A percentile compares a stretch with the other conserved stretches of the same genome.
Evolutionary conservation across 225 moss, liverwort and hornwort species (phyloP).

Genomic region (Neckera pumila): DNA sequence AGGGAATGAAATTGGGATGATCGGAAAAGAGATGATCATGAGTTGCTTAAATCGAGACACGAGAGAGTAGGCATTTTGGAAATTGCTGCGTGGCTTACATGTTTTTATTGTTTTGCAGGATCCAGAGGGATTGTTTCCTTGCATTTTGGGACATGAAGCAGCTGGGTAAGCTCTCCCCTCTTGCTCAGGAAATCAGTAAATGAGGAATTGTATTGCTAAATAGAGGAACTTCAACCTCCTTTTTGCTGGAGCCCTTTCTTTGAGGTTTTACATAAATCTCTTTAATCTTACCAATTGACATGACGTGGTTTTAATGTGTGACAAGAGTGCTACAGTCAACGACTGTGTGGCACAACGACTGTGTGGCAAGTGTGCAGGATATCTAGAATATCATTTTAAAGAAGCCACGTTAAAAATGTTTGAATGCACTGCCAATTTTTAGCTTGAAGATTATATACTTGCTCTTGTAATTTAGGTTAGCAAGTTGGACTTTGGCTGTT

Average conservation of each 20-base stretch:
- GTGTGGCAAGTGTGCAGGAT: background rate
- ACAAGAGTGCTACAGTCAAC: background rate
- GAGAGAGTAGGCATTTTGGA: background rate
- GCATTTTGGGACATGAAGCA: conserved; percentile 69
- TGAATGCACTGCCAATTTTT: background rate
- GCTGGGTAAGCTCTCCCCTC: conserved; percentile 37
- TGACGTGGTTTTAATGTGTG: background rate
- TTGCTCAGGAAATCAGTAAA: background rate
- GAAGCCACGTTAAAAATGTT: background rate
- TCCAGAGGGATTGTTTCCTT: conserved; percentile 62
- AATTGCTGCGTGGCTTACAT: background rate
- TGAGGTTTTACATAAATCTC: background rate
- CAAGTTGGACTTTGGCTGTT: background rate
- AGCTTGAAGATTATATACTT: background rate
- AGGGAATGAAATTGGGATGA: background rate
- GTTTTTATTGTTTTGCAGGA: conserved; percentile 21
- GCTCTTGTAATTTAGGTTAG: background rate
- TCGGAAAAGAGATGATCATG: background rate
- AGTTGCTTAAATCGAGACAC: background rate
- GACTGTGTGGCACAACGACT: background rate
- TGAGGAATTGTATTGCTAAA: background rate
- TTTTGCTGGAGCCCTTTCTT: background rate
- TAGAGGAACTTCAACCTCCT: background rate
- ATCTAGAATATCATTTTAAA: background rate
- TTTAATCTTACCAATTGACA: background rate